These are phyloP conservation scores for Tylopilus cervinicoccineus DNA, from an alignment of 768 basidiomycete species.

Conservation along the genomic window DNA sequence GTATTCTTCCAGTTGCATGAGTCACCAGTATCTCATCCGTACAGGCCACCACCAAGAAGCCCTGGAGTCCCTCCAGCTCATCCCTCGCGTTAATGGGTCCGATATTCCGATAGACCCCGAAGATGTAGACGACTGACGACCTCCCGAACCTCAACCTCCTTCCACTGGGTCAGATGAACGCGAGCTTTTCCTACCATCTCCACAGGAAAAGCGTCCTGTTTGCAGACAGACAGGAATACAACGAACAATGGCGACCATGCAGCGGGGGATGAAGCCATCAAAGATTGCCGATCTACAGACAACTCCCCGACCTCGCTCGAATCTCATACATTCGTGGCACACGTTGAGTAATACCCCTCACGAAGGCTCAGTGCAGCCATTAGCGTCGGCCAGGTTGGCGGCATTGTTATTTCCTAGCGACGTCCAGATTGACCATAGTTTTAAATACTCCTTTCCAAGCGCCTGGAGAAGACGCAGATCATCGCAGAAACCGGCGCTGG, in stretches of 20 bases:
- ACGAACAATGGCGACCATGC: not conserved
- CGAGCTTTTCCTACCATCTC: conserved; percentile 24
- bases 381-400: conserved; percentile 1
- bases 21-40: conserved; percentile 88
- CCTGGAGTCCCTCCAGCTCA: conserved; percentile 74
- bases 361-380: conserved; percentile 22
- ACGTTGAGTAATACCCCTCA: conserved; percentile 27
- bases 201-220: conserved; percentile 11
- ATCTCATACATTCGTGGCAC: conserved; percentile 19
- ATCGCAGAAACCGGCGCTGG: not conserved
- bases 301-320: conserved; percentile 31
- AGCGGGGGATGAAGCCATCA: conserved; percentile 20
- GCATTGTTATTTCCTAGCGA: not conserved
- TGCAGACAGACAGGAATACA: conserved; percentile 13
- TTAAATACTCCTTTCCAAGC: not conserved
- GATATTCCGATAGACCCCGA: conserved; percentile 60
- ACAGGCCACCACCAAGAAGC: conserved; percentile 85
- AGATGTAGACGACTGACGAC: conserved; percentile 57
- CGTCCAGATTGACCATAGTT: not conserved
- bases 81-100: conserved; percentile 83
- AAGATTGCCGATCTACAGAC: conserved; percentile 27
- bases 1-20: conserved; percentile 91
- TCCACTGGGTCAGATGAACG: conserved; percentile 23
- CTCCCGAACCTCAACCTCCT: conserved; percentile 17
- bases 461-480: not conserved